Base-by-base conservation (phyloP, 2,329 filamentous ascomycete genomes). In the Raffaelea deltoideospora region DNA sequence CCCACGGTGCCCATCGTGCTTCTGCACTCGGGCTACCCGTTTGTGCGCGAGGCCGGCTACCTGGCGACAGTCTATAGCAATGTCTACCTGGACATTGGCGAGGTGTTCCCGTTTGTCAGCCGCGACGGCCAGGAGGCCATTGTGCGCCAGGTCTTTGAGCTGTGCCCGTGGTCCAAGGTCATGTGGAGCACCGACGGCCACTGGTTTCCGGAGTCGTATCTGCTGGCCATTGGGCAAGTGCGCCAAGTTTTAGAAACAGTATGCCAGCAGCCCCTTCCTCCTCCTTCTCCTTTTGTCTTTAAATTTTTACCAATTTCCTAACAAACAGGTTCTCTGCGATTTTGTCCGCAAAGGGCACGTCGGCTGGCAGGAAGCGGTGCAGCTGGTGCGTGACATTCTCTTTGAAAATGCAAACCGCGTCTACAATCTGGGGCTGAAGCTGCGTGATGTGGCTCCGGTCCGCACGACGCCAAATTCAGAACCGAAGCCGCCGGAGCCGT, bases 181-280 rank as follows among this genome's bases (percentile, higher is more conserved):
- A 37, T 88, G 0, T 88, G 80, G 72, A 85, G 79, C 43, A 86
- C 80, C 0, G 81, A 87, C 49, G 83, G 81, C 0, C 80, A 87
- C 50, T 81, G 71, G 54, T 81, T 83, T 41, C 79, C 82, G 0
- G 83, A 88, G 54, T 84, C 79, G 0, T 90, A 77, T 47, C 69
- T 79, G 47, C 61, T 88, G 5, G 79, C 81, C 1, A 74, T 79
- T 28, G 60, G 67, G 30, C 83, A 88, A 52, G 76, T 85, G 40
- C 67, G 80, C 35, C 71, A 83, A 44, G 79, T 71, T 3, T 57
- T 90, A 26, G 69, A 80, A 44, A 71, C 67, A 38, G 79, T 83
- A 48, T 41, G 63, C 47, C n/a, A n/a, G n/a, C n/a, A n/a, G n/a
- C n/a, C n/a, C n/a, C n/a, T n/a, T n/a, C n/a, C n/a, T n/a, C n/a